phyloP scores from a whole-genome alignment of 176 grass and related monocot genomes.

The Sorghum bicolor region Sorghum_bicolor_NCBIv3 NC_012872.2:11298001-11298500 shows the following conservation, averaged over 20 bases:
- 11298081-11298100: constrained; percentile 16
- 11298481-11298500: no score
- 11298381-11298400: no score
- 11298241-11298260: not conserved
- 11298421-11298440: no score
- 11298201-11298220: constrained; percentile 50
- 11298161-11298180: constrained; percentile 67
- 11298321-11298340: no score
- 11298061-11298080: not conserved
- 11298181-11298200: constrained; percentile 78
- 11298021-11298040: no score
- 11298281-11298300: constrained; percentile 12
- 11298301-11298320: not conserved
- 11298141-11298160: constrained; percentile 68
- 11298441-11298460: no score
- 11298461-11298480: no score
- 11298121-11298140: constrained; percentile 82
- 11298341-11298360: no score
- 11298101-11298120: constrained; percentile 27
- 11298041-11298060: not conserved
- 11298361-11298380: no score
- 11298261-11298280: not conserved
- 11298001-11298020: no score
- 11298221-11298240: not conserved
- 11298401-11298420: no score